Percentiles rank a stretch among this genome's conserved stretches.
These are phyloP conservation scores for Didymella pomorum DNA, from an alignment of 2,329 filamentous ascomycete genomes.

Conservation along the genomic window DNA sequence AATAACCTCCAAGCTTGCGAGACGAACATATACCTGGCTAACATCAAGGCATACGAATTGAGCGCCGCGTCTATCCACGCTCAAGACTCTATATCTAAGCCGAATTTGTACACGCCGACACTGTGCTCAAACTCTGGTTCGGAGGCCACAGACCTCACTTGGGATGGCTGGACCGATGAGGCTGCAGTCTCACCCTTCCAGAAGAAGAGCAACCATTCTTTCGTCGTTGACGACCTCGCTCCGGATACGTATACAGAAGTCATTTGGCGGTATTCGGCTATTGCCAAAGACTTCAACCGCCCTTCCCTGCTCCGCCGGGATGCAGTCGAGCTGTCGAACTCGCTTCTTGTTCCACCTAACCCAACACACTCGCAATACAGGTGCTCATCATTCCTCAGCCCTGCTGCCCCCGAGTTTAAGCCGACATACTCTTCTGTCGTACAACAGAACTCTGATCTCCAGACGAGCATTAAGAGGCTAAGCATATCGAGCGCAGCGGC, in stretches of 20 bases:
- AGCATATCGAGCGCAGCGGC: constrained; percentile 28
- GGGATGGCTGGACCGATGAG: constrained; percentile 44
- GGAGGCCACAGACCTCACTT: constrained; percentile 35
- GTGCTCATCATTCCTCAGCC: constrained; percentile 26
- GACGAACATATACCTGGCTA: constrained; percentile 41
- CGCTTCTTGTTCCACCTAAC: constrained; percentile 25
- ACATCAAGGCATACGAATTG: constrained; percentile 26
- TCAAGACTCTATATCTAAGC: constrained; percentile 25
- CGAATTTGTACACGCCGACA: constrained; percentile 25
- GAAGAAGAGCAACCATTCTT: constrained; percentile 19
- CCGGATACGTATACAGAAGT: constrained; percentile 27
- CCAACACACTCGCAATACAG: constrained; percentile 22
- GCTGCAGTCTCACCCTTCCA: constrained; percentile 35
- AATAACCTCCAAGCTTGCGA: constrained; percentile 44
- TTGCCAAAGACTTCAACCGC: constrained; percentile 6
- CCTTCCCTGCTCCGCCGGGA: constrained; percentile 11
- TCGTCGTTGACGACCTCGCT: constrained; percentile 29
- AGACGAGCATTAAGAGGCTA: constrained; percentile 26
- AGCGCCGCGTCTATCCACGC: constrained; percentile 18
- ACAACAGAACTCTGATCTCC: background rate
- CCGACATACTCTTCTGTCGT: constrained; percentile 15
- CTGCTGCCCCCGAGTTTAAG: constrained; percentile 37
- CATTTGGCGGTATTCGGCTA: background rate
- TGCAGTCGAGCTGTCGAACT: constrained; percentile 1
- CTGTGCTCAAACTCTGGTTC: constrained; percentile 28